These are phyloP conservation scores for Canavalia ensiformis DNA, from an alignment of 306 rosid species.

Conservation along the genomic window DNA sequence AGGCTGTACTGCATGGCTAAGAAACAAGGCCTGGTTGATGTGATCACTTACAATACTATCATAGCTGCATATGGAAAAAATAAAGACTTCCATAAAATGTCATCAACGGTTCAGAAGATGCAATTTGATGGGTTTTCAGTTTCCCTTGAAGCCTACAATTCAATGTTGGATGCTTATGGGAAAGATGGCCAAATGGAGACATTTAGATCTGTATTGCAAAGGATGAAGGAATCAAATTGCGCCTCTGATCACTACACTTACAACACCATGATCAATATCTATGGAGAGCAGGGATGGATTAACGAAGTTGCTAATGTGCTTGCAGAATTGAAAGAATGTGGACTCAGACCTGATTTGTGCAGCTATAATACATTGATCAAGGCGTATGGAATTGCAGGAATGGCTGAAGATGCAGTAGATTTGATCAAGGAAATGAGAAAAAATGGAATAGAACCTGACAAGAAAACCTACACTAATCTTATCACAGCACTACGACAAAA, in stretches of 20 bases:
- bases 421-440: constrained; percentile 89
- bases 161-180: constrained; percentile 93
- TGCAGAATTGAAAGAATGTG: constrained; percentile 72
- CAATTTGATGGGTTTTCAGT: constrained; percentile 85
- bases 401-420: constrained; percentile 88
- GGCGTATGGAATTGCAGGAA: constrained; percentile 93
- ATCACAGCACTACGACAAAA: constrained; percentile 72
- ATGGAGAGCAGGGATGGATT: constrained; percentile 94
- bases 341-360: constrained; percentile 78
- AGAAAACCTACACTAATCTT: constrained; percentile 75
- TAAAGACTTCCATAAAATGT: constrained; percentile 78
- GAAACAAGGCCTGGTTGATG: constrained; percentile 78
- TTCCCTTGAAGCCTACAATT: constrained; percentile 90
- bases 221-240: constrained; percentile 74
- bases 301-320: constrained; percentile 74
- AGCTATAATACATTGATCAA: constrained; percentile 93
- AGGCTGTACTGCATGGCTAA: constrained; percentile 78
- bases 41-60: constrained; percentile 84
- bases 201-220: constrained; percentile 70
- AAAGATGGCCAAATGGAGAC: constrained; percentile 79
- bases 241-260: constrained; percentile 80
- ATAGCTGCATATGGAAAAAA: constrained; percentile 82
- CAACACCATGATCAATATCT: constrained; percentile 87
- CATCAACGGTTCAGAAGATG: constrained; percentile 70
- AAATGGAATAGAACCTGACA: constrained; percentile 87